Evolutionary conservation across 331 rosid species (phyloP).

Genomic region (Malus hybrid): DNA sequence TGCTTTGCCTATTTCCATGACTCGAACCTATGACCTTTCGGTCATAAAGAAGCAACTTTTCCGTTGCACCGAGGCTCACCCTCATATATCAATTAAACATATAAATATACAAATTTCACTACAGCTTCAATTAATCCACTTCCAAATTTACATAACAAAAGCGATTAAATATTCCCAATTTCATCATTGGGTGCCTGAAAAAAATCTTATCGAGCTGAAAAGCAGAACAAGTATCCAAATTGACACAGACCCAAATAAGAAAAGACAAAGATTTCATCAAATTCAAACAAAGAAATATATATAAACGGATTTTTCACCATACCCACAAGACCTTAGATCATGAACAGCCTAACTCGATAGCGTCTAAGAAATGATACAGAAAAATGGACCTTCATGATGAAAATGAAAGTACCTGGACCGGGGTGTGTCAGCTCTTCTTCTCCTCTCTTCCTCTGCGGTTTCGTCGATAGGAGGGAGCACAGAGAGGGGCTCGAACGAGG

Average conservation of each 20-base stretch:
- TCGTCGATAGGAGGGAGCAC: background rate
- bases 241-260: background rate
- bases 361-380: background rate
- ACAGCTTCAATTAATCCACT: background rate
- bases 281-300: background rate
- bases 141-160: background rate
- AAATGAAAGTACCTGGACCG: conserved; percentile 7
- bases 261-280: background rate
- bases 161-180: background rate
- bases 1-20: no score
- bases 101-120: background rate
- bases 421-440: background rate
- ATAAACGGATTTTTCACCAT: background rate
- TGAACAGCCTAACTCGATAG: background rate
- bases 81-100: no score
- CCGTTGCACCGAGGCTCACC: no score
- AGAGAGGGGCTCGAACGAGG: background rate
- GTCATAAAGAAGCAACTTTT: no score
- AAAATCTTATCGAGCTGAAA: background rate
- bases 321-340: background rate
- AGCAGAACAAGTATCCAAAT: background rate
- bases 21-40: no score
- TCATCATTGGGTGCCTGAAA: background rate
- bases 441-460: background rate
- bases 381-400: background rate